Evolutionary conservation across 2,329 filamentous ascomycete species (phyloP), one percentile per base, ranked within the genome.

Genomic region (Botrytis hyacinthi): DNA sequence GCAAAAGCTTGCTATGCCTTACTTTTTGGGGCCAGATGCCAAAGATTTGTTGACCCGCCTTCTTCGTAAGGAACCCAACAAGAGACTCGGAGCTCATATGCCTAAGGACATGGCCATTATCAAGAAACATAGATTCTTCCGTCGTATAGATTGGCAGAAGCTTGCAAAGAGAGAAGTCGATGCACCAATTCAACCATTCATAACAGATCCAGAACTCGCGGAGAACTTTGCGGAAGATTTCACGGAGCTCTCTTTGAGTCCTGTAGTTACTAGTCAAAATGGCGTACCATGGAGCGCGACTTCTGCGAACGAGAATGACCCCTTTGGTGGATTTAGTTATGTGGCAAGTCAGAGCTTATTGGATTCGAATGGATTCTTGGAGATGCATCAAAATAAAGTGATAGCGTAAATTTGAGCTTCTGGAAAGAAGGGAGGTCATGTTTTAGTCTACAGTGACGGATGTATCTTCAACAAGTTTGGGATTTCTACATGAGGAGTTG

Each of bases 161-260:
- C 88, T 99, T 22, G 94, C 92, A 75, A 90, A 89, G 42, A 89
- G 95, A 51, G 93, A 98, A 82, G 78, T 97, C 65, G 91, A 93
- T 78, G 93, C 96, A 1, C 96, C 96, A 0, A 98, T 99, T 78
- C 90, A 92, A 81, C 96, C 96, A 26, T 87, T 98, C 79, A 95
- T 99, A 80, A 98, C 96, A 0, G 94, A 99, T 80, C 96, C 96
- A 0, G 95, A 97, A 82, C 86, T 98, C 63, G 96, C 96, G 0
- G 97, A 99, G 87, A 99, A 99, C 84, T 99, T 99, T 83, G 89
- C 93, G 0, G 86, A 87, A n/a, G 94, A 98, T 81, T 99, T 99
- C 81, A 99, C 95, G 0, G 90, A 92, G 72, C 83, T 97, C 76
- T 89, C 93, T 5, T 86, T 98, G 71, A 97, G 93, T 81, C 94